Conservation (phyloP, 2,329 filamentous ascomycete species). For the Ceratocystis cacaofunesta region DNA sequence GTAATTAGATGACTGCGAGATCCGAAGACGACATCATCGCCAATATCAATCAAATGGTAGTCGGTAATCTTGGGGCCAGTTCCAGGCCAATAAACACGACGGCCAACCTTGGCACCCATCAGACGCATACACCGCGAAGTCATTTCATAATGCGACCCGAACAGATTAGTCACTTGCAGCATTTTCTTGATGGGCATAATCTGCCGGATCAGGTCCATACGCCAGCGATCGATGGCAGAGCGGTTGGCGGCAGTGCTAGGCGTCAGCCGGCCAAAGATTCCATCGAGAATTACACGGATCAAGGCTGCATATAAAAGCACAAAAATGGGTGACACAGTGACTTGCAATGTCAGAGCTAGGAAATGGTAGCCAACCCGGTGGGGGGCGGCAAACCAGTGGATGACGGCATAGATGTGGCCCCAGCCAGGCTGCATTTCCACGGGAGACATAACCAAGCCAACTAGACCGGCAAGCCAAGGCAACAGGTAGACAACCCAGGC, state of each 20-base stretch:
- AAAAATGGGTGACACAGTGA: slow-evolving; percentile 30
- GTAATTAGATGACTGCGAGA: slow-evolving; percentile 39
- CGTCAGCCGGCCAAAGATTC: slow-evolving; percentile 27
- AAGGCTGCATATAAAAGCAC: slow-evolving; percentile 30
- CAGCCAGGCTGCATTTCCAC: slow-evolving; percentile 24
- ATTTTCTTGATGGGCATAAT: slow-evolving; percentile 31
- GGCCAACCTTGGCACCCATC: slow-evolving; percentile 37
- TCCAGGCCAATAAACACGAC: slow-evolving; percentile 42
- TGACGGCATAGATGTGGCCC: slow-evolving; percentile 26
- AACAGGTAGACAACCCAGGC: slow-evolving; percentile 30
- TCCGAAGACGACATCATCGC: slow-evolving; percentile 45
- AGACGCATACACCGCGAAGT: slow-evolving; percentile 36
- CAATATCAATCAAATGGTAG: slow-evolving; percentile 40
- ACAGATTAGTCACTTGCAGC: slow-evolving; percentile 34
- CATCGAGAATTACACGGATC: slow-evolving; percentile 29
- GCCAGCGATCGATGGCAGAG: slow-evolving; percentile 30
- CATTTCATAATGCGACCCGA: slow-evolving; percentile 40
- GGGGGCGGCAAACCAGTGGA: slow-evolving; percentile 35
- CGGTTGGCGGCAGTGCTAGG: slow-evolving; percentile 21
- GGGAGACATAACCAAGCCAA: slow-evolving; percentile 31
- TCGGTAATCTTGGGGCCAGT: slow-evolving; percentile 39
- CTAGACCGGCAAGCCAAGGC: slow-evolving; percentile 31
- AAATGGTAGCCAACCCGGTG: slow-evolving; percentile 36
- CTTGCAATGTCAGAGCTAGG: slow-evolving; percentile 30
- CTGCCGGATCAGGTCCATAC: slow-evolving; percentile 30